Evolutionary conservation across 768 basidiomycete genomes (phyloP), one percentile per base, ranked within the genome.

Genomic region (Leccinum variicolor): DNA sequence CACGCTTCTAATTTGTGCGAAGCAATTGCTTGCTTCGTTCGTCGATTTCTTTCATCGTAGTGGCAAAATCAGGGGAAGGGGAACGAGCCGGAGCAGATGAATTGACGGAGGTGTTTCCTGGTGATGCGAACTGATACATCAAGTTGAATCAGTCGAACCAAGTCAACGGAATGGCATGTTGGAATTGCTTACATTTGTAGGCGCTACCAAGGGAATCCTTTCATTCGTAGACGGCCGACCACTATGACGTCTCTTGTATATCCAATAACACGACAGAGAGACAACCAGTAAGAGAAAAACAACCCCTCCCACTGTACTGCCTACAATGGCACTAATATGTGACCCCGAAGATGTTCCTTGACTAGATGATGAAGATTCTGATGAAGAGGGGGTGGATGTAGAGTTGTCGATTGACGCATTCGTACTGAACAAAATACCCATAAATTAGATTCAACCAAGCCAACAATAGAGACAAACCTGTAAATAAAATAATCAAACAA

Each of bases 401-500:
- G 36, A 34, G 3, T 11, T 52, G 3, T 15, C 26, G 10, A 14
- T 45, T 21, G 63, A 45, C 2, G 25, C 29, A 25, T 57, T 33
- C 34, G 21, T 57, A 17, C 64, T 65, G 50, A n/a, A 46, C 7
- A 21, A 15, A 52, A 41, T 4, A 28, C 3, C 4, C 17, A 25
- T 63, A 17, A 63, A 60, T 28, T 50, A 5, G 10, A 17, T 14
- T 9, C 3, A 15, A 5, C 4, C 13, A 26, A 15, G 9, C 19
- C 14, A 6, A 31, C 14, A 57, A 13, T 17, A 13, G 19, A 19
- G 33, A 55, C 62, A 2, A n/a, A 64, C 62, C 57, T 63, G 21
- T 66, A 66, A 43, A 66, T 48, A 6, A 66, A 23, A 47, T 66
- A 66, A 23, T 65, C 64, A 8, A 64, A 64, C 8, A 63, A n/a